Percentiles rank a stretch among this genome's conserved stretches.
Evolutionary conservation across 2,329 filamentous ascomycete genomes (phyloP).

Genomic region (Westerdykella sp.): DNA sequence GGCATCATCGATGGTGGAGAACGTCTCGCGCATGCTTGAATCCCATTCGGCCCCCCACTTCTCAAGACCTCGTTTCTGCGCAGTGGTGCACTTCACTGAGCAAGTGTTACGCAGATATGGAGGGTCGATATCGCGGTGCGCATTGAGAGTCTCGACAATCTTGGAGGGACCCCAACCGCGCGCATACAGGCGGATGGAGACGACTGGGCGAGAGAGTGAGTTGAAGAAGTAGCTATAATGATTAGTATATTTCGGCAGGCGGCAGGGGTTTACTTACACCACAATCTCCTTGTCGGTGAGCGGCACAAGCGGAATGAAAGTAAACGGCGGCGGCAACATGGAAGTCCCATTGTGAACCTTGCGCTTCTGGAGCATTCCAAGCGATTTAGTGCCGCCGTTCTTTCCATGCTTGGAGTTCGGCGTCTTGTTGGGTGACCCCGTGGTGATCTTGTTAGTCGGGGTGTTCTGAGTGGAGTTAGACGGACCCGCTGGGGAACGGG

Average conservation of each 20-base stretch:
- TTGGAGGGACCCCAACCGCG: constrained; percentile 19
- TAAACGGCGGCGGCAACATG: constrained; percentile 9
- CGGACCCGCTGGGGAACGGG: no score
- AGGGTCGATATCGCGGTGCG: constrained; percentile 15
- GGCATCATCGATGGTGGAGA: constrained; percentile 8
- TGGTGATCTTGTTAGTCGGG: no score
- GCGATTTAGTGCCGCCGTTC: no score
- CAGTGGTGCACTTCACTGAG: constrained; percentile 23
- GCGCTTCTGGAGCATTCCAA: constrained; percentile 8
- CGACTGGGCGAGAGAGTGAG: constrained; percentile 14
- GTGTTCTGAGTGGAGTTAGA: no score
- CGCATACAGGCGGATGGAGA: constrained; percentile 21
- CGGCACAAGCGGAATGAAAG: constrained; percentile 16
- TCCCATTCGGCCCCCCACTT: constrained; percentile 16
- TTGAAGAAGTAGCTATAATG: constrained; percentile 25
- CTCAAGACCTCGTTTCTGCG: constrained; percentile 15
- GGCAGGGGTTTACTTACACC: constrained; percentile 9
- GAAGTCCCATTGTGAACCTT: constrained; percentile 15
- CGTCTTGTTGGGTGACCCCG: no score
- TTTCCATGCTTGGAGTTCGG: no score
- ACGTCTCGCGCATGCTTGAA: neutral
- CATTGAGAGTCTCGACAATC: constrained; percentile 19
- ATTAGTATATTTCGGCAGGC: neutral
- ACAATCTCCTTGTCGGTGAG: constrained; percentile 26
- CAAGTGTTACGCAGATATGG: constrained; percentile 26